Base-by-base conservation (phyloP, 1,284 basidiomycete genomes). In the Cryptococcus neoformans region DNA sequence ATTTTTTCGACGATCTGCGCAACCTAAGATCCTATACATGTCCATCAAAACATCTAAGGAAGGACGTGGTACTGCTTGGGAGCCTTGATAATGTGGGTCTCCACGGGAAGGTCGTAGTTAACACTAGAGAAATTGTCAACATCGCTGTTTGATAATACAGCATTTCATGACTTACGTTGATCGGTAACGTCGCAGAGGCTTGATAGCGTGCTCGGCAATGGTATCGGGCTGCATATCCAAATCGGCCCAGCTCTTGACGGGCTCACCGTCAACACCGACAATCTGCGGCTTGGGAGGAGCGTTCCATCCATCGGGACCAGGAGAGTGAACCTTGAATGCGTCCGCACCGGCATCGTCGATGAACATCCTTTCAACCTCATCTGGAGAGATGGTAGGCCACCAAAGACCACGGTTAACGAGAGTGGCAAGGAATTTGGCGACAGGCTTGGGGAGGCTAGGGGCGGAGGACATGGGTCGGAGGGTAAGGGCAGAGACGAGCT, bases 331-430 rank as follows among this genome's bases (percentile, higher is more conserved):
- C 44, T 57, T 52, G 76, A 76, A 87, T 83, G 45, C 87, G 83
- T 50, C 81, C 73, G 72, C 69, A 42, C 71, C 70, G 53, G 73
- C 65, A 77, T 98, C 95, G 78, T 94, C 83, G 63, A 98, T 85
- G 79, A 85, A 96, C 63, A 92, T 85, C 68, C 95, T 82, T 68
- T 84, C 83, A 35, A 99, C 87, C 79, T 98, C 94, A 77, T 99
- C 95, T 1, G 92, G 89, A 72, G 84, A 87, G 59, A 97, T 81
- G 57, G 89, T 85, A 14, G 93, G 94, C 94, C 94, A 99, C 94
- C 93, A 99, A 12, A 82, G 48, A 0, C 85, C 82, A 4, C 79
- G 73, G 78, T 97, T 90, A 45, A 86, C 83, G 36, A 83, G 75
- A 64, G 81, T 84, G 5, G 93, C 83, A 38, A 91, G 78, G 6